Percentiles rank a stretch among this genome's conserved stretches.
These are phyloP conservation scores for Astrothelium macrocarpum DNA, from an alignment of 495 filamentous ascomycete genomes.

Conservation along the genomic window DNA sequence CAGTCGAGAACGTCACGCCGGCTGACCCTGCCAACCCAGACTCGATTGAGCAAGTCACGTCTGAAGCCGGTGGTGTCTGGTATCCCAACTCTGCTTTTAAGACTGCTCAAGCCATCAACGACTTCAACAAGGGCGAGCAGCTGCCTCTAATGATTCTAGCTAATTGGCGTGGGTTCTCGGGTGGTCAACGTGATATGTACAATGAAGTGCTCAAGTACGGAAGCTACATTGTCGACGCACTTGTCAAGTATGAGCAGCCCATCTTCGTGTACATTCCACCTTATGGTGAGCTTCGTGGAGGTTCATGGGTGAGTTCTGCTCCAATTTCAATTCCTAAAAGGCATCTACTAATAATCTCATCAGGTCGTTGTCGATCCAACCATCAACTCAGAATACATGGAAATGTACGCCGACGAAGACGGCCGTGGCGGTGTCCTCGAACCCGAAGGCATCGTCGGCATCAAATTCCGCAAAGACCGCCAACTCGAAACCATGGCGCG, in stretches of 20 bases:
- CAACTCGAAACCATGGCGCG: conserved; percentile 98
- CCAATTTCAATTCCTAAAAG: not conserved
- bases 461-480: conserved; percentile 96
- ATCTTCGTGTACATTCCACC: conserved; percentile 98
- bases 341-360: conserved; percentile 25
- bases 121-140: conserved; percentile 99
- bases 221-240: conserved; percentile 94
- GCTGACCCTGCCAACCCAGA: conserved; percentile 98
- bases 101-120: conserved; percentile 94
- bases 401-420: conserved; percentile 98
- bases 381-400: conserved; percentile 93
- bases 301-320: conserved; percentile 66
- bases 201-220: conserved; percentile 99
- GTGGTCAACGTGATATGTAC: conserved; percentile 99
- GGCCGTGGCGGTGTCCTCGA: conserved; percentile 94
- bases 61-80: conserved; percentile 97
- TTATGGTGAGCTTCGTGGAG: conserved; percentile 92
- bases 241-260: conserved; percentile 97
- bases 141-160: conserved; percentile 97
- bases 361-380: conserved; percentile 93
- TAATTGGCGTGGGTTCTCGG: conserved; percentile 99
- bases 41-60: conserved; percentile 86
- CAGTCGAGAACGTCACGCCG: conserved; percentile 91
- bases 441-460: conserved; percentile 94
- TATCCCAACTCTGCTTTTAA: conserved; percentile 99